Conservation (phyloP, 2,329 filamentous ascomycete species). For the Tolypocladium tropicale region DNA sequence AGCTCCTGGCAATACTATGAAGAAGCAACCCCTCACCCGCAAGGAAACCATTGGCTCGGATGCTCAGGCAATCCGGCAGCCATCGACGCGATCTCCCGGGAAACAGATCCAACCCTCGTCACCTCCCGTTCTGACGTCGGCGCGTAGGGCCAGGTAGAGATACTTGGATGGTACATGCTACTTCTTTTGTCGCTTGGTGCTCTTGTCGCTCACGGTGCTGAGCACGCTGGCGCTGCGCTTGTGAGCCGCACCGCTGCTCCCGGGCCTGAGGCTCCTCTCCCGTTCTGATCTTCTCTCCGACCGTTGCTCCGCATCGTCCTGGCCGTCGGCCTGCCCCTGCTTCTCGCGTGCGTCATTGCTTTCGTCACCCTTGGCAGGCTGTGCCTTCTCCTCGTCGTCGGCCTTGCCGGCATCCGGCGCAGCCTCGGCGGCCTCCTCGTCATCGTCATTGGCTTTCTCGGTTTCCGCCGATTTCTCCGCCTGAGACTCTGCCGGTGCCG, state of each 20-base stretch:
- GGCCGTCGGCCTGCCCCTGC: conserved; percentile 1
- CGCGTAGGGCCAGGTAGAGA: conserved; percentile 10
- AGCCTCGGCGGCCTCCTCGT: conserved; percentile 3
- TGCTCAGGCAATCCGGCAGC: neutral
- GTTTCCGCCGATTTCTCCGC: conserved; percentile 2
- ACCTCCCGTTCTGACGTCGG: conserved; percentile 1
- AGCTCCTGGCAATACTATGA: neutral
- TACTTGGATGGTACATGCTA: conserved; percentile 14
- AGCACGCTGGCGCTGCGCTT: conserved; percentile 80
- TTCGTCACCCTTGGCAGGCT: conserved; percentile 7
- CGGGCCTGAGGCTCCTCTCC: conserved; percentile 22
- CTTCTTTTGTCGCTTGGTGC: conserved; percentile 47
- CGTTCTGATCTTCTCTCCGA: conserved; percentile 12
- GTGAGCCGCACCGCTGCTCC: conserved; percentile 35
- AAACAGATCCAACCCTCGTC: neutral
- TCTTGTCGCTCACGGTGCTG: conserved; percentile 58
- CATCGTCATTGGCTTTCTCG: conserved; percentile 8
- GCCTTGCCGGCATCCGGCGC: conserved; percentile 11
- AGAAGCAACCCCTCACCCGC: neutral
- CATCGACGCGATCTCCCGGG: neutral
- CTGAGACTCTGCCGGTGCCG: conserved; percentile 9
- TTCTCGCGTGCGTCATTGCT: conserved; percentile 6
- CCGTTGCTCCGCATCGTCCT: conserved; percentile 17
- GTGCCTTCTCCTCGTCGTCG: conserved; percentile 4
- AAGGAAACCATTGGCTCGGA: neutral